Evolutionary conservation across 768 basidiomycete genomes (phyloP), one percentile per base, ranked within the genome.

Genomic region (Rubroboletus satanas): DNA sequence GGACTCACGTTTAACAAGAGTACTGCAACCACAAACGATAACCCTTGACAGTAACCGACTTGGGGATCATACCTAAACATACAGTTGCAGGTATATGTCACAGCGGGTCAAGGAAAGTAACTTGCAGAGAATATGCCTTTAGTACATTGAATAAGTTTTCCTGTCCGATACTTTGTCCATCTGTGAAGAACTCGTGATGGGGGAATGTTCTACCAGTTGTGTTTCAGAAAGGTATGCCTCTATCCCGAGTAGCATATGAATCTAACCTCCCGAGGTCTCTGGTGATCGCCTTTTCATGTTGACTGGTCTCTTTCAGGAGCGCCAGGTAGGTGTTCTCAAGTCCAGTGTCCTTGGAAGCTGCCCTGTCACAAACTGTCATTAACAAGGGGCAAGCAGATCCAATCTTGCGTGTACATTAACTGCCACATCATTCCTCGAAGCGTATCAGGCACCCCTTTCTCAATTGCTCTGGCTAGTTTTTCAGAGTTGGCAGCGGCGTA

Each of bases 111-210:
- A 53, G 44, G 18, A 49, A 42, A 10, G 14, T 39, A 51, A 70
- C 88, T 66, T 74, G 93, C 85, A 98, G 69, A 21, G 93, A 97
- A 69, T 98, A 99, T 10, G 97, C 97, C 70, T 98, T 98, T 32
- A 98, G 78, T 35, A 99, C 95, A 66, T 98, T 98, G 76, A 98
- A 98, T 35, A 99, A 72, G 65, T 96, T 95, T 71, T 98, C 96
- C 69, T 98, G 95, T 2, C 97, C 97, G 28, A 95, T 88, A 9
- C 96, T 97, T 63, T 90, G 89, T 3, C 88, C 93, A 61, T 97
- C 90, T 41, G 84, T 93, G 71, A 98, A 99, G 75, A 93, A 98
- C 44, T 90, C 88, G 64, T 98, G 95, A 67, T 94, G 90, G 26
- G 97, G 97, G 73, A 99, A 98, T 4, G 97, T 99, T 69, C 92